Evolutionary conservation across 1,139 yeast species (phyloP), one percentile per base, ranked within the genome.

Genomic region (Zhuliangozyma blackwelliae): DNA sequence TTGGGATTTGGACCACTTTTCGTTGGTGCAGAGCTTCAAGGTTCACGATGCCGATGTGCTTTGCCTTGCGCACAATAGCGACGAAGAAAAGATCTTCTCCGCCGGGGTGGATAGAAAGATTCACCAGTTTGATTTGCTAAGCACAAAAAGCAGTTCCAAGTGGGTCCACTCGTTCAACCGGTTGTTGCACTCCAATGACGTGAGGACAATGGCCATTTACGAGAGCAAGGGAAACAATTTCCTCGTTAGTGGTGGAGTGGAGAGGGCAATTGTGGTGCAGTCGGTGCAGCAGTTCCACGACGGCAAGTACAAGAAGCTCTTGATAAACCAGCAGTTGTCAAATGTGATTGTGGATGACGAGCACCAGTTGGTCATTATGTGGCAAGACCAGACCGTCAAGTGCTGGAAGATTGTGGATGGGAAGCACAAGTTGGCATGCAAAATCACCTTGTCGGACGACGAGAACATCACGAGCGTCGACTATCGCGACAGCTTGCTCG

Each of bases 41-140:
- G 77, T 79, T 13, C 97, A 92, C 54, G 95, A 86, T 37, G 97
- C 97, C 1, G 99, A 94, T 72, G 88, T 90, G 5, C 67, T 94
- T 47, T 77, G 89, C 41, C 63, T 92, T 36, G 68, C 83, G 1
- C 64, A 75, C n/a, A 90, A 86, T 54, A 57, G 68, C 5, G 53
- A 65, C 2, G 87, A 85, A 46, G 77, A 79, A 29, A 72, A 74
- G 35, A 69, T 94, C 9, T 92, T 87, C 58, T 77, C 95, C 30
- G 95, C 95, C 7, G 97, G 98, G 52, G 92, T 94, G 31, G 98
- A 94, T 57, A 75, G 97, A 52, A 89, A 89, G 54, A 88, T 92
- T 37, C 87, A 79, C 52, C 82, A 77, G 48, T 83, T 82, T 59
- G 79, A 74, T 49, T 68, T 59, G 39, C 52, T 68, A 25, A 49